phyloP scores from a whole-genome alignment of 2,329 filamentous ascomycete genomes.

The Aspergillus alliaceus region DNA sequence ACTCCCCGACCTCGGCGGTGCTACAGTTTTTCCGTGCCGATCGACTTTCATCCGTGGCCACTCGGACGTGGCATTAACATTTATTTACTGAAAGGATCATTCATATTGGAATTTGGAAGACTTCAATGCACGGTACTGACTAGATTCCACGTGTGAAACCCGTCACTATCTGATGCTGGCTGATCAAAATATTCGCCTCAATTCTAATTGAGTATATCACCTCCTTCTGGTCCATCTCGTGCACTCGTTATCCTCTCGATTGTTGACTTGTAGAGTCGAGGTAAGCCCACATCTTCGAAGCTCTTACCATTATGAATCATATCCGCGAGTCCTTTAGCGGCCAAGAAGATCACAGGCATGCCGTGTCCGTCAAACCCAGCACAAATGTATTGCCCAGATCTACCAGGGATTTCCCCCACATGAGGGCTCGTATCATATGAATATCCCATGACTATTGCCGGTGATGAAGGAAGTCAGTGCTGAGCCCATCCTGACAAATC shows the following conservation, averaged over 20 bases:
- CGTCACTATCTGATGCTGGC: no score
- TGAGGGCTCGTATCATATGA: conserved; percentile 54
- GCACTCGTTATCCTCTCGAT: conserved; percentile 15
- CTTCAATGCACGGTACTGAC: no score
- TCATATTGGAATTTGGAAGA: no score
- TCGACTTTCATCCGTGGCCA: neutral
- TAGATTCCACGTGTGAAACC: no score
- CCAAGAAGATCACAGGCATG: conserved; percentile 65
- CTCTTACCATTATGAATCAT: conserved; percentile 48
- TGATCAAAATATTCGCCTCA: no score
- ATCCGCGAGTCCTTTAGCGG: conserved; percentile 58
- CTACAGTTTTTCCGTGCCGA: neutral
- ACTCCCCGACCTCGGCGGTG: neutral
- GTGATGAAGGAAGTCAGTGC: neutral
- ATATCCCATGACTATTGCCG: conserved; percentile 50
- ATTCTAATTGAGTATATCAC: conserved; percentile 12
- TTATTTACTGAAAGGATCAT: neutral
- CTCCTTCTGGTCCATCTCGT: conserved; percentile 17
- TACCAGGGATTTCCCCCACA: conserved; percentile 52
- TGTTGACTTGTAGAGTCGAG: conserved; percentile 36
- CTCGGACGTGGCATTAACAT: neutral
- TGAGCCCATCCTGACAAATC: neutral
- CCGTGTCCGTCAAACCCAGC: conserved; percentile 68
- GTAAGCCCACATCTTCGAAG: conserved; percentile 32
- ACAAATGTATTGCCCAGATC: conserved; percentile 55